These are phyloP conservation scores for Prunus fruticosa DNA, from an alignment of 306 rosid species.

Conservation along the genomic window DNA sequence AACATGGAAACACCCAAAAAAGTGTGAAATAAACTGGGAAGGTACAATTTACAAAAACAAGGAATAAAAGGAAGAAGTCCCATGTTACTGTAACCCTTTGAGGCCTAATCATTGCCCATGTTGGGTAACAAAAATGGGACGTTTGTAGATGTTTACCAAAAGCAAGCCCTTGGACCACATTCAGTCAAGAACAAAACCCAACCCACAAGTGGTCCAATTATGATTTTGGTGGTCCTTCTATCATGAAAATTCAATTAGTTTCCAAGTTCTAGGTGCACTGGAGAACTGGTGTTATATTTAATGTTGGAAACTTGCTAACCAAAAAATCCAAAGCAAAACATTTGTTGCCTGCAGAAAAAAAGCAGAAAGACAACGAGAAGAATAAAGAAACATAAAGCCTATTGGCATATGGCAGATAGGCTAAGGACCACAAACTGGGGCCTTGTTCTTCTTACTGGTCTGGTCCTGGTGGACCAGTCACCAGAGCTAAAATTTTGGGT, in stretches of 20 bases:
- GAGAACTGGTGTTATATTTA: neutral
- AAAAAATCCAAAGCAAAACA: neutral
- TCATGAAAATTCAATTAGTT: constrained; percentile 9
- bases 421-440: constrained; percentile 23
- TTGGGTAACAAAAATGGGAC: constrained; percentile 22
- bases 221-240: constrained; percentile 36
- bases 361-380: neutral
- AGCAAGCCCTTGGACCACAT: constrained; percentile 43
- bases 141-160: constrained; percentile 20
- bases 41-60: neutral
- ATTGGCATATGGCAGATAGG: neutral
- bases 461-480: constrained; percentile 17
- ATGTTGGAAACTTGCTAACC: neutral
- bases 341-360: constrained; percentile 1
- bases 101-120: constrained; percentile 30
- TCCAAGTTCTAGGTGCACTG: neutral
- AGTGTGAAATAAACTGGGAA: neutral
- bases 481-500: neutral
- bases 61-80: neutral
- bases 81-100: constrained; percentile 8
- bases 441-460: constrained; percentile 18
- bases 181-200: constrained; percentile 22
- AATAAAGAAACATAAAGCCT: neutral
- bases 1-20: neutral
- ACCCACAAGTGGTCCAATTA: constrained; percentile 36